Evolutionary conservation across 2,329 filamentous ascomycete species (phyloP), one percentile per base, ranked within the genome.

Genomic region (Cercospora sojina): DNA sequence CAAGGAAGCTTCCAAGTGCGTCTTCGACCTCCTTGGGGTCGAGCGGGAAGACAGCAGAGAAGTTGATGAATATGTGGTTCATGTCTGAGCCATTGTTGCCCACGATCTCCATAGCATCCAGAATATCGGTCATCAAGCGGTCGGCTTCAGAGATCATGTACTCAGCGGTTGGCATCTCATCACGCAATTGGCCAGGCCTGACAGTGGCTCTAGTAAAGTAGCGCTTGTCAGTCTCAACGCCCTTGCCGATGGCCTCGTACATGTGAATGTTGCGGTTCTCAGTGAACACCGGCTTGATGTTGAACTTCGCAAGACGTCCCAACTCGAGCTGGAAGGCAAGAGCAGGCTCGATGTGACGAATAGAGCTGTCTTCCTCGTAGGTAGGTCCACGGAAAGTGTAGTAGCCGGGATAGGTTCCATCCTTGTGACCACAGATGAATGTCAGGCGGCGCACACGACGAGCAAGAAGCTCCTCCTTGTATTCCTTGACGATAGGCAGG

Each of bases 41-140:
- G 58, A 99, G 88, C 78, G 93, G 92, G 88, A 99, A 98, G 66
- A 97, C 91, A 9, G 93, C 92, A 0, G 92, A 95, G 84, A 99
- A 99, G 87, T 99, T 98, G 86, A 99, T 95, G 85, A 99, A 99
- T 86, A 99, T 95, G 83, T 99, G 95, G 85, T 99, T 99, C 77
- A 99, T 86, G 85, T 99, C 95, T 60, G 95, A 97, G 83, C 96
- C 96, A 84, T 97, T 98, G 86, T 97, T 97, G 77, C 95, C 95
- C 77, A 97, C 96, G 74, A 99, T 97, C 85, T 99, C 95, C 66
- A 99, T 85, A 53, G 95, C 95, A 77, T 99, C 95, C 61, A 98
- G 88, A 76, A 99, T 98, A 78, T 99, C 95, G 78, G 92, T 98
- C 87, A 99, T 93, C 74, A 98, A 86, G 70, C 95, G 90, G 77